Percentiles rank a stretch among this genome's conserved stretches.
Evolutionary conservation across 2,329 filamentous ascomycete genomes (phyloP).

Genomic region (Paecilomyces dactylethromorphus): DNA sequence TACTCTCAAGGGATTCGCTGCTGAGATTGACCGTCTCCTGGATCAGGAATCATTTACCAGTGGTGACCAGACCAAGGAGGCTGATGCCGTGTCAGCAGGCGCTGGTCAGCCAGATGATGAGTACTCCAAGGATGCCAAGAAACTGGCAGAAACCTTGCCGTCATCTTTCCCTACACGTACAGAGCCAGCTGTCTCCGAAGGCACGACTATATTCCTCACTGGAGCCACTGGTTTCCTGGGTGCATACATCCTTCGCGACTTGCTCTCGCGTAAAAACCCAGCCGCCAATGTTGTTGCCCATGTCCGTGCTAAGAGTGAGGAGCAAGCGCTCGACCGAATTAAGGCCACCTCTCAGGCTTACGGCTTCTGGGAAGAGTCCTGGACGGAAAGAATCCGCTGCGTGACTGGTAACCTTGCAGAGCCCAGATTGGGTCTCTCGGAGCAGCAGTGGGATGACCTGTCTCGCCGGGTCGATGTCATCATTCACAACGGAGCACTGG

Average conservation of each 20-base stretch:
- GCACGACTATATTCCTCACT: conserved; percentile 68
- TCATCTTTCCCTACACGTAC: conserved; percentile 27
- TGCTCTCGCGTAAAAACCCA: conserved; percentile 56
- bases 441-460: conserved; percentile 59
- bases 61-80: conserved; percentile 33
- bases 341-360: conserved; percentile 65
- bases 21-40: conserved; percentile 47
- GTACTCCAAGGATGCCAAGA: conserved; percentile 46
- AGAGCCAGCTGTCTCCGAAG: conserved; percentile 23
- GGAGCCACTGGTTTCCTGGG: conserved; percentile 89
- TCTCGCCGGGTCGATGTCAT: conserved; percentile 62
- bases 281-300: conserved; percentile 63
- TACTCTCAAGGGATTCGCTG: conserved; percentile 52
- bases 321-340: conserved; percentile 59
- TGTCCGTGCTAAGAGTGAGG: conserved; percentile 61
- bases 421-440: conserved; percentile 65
- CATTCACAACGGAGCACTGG: conserved; percentile 73
- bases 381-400: conserved; percentile 58
- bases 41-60: conserved; percentile 42
- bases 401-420: conserved; percentile 70
- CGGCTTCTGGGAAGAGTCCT: conserved; percentile 64
- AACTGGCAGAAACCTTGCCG: conserved; percentile 46
- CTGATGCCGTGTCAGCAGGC: conserved; percentile 26
- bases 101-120: conserved; percentile 35
- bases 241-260: conserved; percentile 68